A percentile compares a stretch with the other conserved stretches of the same genome.
Conservation (phyloP, 2,329 filamentous ascomycete genomes). For the Dactylellina cionopaga region DNA sequence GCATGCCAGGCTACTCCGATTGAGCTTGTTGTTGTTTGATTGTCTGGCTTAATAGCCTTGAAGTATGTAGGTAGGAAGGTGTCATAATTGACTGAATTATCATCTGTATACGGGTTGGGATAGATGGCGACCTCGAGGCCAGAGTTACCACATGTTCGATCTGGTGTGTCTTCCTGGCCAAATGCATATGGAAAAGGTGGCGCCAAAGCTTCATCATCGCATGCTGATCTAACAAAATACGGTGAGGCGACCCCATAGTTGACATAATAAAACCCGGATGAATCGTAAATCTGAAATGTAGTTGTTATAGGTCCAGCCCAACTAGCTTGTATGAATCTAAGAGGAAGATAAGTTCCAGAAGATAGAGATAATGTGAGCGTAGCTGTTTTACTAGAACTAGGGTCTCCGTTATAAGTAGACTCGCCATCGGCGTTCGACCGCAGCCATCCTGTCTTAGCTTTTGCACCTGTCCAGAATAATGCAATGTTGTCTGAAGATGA, state of each 20-base stretch:
- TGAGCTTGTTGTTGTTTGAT: neutral
- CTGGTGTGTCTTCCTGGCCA: neutral
- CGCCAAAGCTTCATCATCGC: neutral
- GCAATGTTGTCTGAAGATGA: neutral
- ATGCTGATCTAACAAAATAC: neutral
- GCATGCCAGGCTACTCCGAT: neutral
- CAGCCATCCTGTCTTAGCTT: slow-evolving; percentile 4
- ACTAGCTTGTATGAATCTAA: slow-evolving; percentile 6
- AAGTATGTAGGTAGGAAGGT: neutral
- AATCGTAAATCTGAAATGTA: slow-evolving; percentile 9
- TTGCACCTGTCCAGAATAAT: slow-evolving; percentile 4
- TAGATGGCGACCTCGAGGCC: neutral
- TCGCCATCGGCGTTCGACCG: slow-evolving; percentile 1
- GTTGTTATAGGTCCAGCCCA: neutral
- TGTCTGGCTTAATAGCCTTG: neutral
- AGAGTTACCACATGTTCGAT: neutral
- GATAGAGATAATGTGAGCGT: neutral
- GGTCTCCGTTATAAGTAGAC: neutral
- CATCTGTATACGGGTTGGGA: neutral
- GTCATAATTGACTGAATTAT: too few relatives aligned
- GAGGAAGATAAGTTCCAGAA: neutral
- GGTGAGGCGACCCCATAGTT: neutral
- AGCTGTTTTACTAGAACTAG: neutral
- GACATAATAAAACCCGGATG: slow-evolving; percentile 8
- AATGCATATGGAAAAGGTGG: neutral